These are phyloP conservation scores for Trichoderma aggressivum DNA, from an alignment of 2,329 filamentous ascomycete species.

Conservation along the genomic window DNA sequence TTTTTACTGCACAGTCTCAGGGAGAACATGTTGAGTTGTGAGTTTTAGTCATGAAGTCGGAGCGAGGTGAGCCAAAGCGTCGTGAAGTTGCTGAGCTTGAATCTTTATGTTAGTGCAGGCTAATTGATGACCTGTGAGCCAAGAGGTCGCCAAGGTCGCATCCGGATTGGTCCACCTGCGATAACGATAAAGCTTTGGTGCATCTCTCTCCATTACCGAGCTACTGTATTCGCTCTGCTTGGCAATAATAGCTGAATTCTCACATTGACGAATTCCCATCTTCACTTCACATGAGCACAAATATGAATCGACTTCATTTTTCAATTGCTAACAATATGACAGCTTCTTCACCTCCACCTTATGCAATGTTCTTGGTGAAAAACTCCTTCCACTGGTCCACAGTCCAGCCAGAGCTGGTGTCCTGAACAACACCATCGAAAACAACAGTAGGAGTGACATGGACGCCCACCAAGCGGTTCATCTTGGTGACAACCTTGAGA, in stretches of 20 bases:
- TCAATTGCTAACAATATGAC: background rate
- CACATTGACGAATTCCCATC: background rate
- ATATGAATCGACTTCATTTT: background rate
- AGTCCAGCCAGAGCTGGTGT: conserved; percentile 76
- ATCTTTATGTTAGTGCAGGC: background rate
- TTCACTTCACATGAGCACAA: background rate
- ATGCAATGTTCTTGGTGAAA: conserved; percentile 59
- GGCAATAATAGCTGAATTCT: background rate
- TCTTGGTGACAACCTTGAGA: conserved; percentile 79
- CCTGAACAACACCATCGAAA: conserved; percentile 80
- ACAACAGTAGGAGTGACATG: conserved; percentile 91
- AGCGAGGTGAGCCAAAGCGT: background rate
- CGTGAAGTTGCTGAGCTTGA: background rate
- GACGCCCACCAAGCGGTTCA: conserved; percentile 72
- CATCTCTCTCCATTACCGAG: background rate
- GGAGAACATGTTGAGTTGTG: conserved; percentile 10
- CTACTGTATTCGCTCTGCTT: background rate
- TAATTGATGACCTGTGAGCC: background rate
- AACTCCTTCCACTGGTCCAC: conserved; percentile 82
- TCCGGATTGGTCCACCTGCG: background rate
- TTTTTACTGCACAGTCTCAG: background rate
- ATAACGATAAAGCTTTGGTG: conserved; percentile 11
- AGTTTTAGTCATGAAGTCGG: background rate
- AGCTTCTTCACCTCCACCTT: conserved; percentile 15
- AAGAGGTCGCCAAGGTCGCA: background rate